Conservation (phyloP, 1,139 yeast species). For the Candida mesenterica region DNA sequence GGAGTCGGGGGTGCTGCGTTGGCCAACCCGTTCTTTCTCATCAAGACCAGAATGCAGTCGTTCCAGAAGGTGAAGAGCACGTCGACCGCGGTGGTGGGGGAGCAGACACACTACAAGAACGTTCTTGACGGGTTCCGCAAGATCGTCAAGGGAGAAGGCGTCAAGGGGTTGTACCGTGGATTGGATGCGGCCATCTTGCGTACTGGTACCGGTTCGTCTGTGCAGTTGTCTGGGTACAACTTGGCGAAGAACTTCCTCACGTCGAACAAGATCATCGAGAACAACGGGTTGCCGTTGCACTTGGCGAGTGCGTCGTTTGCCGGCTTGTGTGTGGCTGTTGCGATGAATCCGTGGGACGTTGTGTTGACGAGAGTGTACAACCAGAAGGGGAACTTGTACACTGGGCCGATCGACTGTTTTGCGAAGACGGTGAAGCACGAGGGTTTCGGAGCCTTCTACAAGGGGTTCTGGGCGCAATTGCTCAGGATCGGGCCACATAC, state of each 20-base stretch:
- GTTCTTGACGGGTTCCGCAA: constrained; percentile 66
- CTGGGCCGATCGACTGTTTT: constrained; percentile 86
- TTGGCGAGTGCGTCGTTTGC: constrained; percentile 73
- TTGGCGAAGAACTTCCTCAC: constrained; percentile 63
- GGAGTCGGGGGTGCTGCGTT: constrained; percentile 88
- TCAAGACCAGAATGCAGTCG: constrained; percentile 96
- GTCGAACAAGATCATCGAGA: constrained; percentile 44
- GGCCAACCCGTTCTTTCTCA: constrained; percentile 88
- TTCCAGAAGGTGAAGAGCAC: constrained; percentile 50
- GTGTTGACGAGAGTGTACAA: constrained; percentile 91
- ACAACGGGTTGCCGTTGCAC: constrained; percentile 70
- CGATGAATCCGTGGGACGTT: constrained; percentile 98
- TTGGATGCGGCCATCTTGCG: constrained; percentile 92
- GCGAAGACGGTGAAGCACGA: constrained; percentile 76
- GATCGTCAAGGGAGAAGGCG: constrained; percentile 66
- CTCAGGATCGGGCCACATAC: constrained; percentile 95
- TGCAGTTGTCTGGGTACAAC: constrained; percentile 91
- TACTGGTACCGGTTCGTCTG: constrained; percentile 95
- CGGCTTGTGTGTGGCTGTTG: constrained; percentile 90
- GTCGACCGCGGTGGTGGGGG: constrained; percentile 53
- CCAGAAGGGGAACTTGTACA: constrained; percentile 84
- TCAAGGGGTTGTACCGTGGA: constrained; percentile 81
- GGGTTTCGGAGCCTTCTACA: constrained; percentile 85
- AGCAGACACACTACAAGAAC: constrained; percentile 82
- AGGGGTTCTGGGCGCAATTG: constrained; percentile 92